Evolutionary conservation across 2,329 filamentous ascomycete genomes (phyloP), one percentile per base, ranked within the genome.

Genomic region (Verticillium tricorpus): DNA sequence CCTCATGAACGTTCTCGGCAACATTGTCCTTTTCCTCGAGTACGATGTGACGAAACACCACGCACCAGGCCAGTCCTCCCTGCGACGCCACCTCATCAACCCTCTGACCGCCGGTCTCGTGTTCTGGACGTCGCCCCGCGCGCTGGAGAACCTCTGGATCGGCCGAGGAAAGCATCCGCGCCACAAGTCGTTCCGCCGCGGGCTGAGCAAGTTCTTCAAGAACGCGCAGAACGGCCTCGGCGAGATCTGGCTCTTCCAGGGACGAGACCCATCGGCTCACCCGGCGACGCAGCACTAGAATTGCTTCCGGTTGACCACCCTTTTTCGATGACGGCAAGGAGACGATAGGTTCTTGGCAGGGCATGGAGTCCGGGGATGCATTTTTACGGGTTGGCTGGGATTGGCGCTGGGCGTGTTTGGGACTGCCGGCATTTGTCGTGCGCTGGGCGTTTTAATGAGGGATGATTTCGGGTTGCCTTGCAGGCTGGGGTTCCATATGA

Each of bases 1-100:
- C 6, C 63, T 76, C 9, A 61, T 79, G 9, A 79, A 79, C 60
- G 65, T 70, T 14, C 37, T 77, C 2, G 78, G 78, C 15, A 78
- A 78, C 62, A 40, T 73, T 4, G 63, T 77, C 22, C 69, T 80
- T 32, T 58, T 73, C 12, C 71, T 60, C 64, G 76, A 78, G 62
- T 77, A 59, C 32, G 58, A 59, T 15, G 75, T 64, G 72, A 77
- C 60, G 65, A 76, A 39, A 78, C 75, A 67, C 72, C 67, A 6
- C 76, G 75, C 40, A 69, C 74, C 59, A 69, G 71, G 37, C 74
- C 75, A 40, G 34, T 58, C 37, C 39, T 60, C 17, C 40, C n/a
- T 52, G 45, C 58, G 25, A 17, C 62, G 35, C 35, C 59, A 39
- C 57, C 56, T 63, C 40, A 31, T 59, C 28, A 59, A 59, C 58